These are phyloP conservation scores for Penicillium sp. DNA, from an alignment of 2,329 filamentous ascomycete genomes.

Conservation along the genomic window DNA sequence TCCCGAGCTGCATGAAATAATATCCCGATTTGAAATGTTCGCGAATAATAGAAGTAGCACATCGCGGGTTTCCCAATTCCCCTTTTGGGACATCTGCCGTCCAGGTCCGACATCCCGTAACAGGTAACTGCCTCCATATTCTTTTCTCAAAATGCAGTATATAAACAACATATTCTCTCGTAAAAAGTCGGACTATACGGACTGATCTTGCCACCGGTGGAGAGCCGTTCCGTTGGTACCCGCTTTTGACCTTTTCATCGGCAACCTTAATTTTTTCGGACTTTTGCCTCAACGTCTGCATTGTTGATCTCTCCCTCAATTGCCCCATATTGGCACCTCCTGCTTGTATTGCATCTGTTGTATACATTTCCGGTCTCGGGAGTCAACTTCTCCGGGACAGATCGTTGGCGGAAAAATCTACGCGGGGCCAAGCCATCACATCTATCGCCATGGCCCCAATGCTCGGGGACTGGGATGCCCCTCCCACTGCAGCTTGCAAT, in stretches of 20 bases:
- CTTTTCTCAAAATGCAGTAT: no score
- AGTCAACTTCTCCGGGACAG: neutral
- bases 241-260: constrained; percentile 25
- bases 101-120: no score
- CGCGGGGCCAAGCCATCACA: neutral
- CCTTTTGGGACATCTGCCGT: no score
- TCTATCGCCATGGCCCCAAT: constrained; percentile 31
- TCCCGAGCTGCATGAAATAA: no score
- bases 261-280: constrained; percentile 24
- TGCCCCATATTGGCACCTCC: no score
- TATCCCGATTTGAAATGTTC: no score
- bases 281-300: constrained; percentile 4
- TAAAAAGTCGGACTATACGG: neutral
- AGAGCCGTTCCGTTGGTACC: constrained; percentile 26
- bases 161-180: no score
- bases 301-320: constrained; percentile 1
- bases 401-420: neutral
- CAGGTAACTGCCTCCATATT: no score
- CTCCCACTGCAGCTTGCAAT: constrained; percentile 1
- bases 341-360: neutral
- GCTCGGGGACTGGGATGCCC: constrained; percentile 28
- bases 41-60: no score
- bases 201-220: constrained; percentile 15
- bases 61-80: no score
- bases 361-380: neutral